phyloP scores from a whole-genome alignment of 78 protist species.

The Abeoforma whisleri region DNA sequence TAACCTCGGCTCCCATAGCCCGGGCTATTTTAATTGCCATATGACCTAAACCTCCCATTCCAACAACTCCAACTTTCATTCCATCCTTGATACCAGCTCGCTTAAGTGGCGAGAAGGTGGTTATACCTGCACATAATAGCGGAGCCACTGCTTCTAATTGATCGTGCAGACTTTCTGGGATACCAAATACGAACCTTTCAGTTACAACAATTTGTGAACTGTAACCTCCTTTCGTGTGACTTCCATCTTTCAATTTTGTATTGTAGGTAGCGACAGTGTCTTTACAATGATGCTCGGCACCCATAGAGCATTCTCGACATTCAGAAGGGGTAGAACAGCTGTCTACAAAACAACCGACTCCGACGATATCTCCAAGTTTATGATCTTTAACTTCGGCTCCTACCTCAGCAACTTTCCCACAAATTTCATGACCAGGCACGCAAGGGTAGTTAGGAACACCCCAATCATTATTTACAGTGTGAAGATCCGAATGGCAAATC shows the following conservation, averaged over 20 bases:
- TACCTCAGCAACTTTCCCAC: constrained; percentile 11
- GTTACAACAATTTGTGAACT: constrained; percentile 1
- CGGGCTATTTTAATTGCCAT: constrained; percentile 48
- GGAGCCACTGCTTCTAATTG: constrained; percentile 10
- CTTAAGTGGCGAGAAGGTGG: constrained; percentile 45
- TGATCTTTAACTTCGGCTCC: constrained; percentile 12
- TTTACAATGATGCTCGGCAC: constrained; percentile 19
- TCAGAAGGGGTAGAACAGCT: background rate
- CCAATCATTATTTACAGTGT: constrained; percentile 17
- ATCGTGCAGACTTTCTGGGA: background rate
- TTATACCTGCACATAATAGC: constrained; percentile 37
- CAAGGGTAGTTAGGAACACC: constrained; percentile 16
- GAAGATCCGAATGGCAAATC: constrained; percentile 35
- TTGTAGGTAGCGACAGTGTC: background rate
- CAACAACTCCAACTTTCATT: constrained; percentile 53
- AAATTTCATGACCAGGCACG: constrained; percentile 35
- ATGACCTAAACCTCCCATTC: constrained; percentile 63
- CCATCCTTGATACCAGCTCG: background rate
- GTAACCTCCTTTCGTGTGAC: background rate
- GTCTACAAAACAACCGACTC: constrained; percentile 23
- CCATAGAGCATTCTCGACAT: background rate
- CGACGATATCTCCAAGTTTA: constrained; percentile 29
- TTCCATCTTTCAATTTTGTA: background rate
- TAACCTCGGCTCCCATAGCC: constrained; percentile 52
- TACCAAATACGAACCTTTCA: constrained; percentile 9